These are phyloP conservation scores for Flaveria trinervia DNA, from an alignment of 129 eudicot genomes.

Conservation along the genomic window DNA sequence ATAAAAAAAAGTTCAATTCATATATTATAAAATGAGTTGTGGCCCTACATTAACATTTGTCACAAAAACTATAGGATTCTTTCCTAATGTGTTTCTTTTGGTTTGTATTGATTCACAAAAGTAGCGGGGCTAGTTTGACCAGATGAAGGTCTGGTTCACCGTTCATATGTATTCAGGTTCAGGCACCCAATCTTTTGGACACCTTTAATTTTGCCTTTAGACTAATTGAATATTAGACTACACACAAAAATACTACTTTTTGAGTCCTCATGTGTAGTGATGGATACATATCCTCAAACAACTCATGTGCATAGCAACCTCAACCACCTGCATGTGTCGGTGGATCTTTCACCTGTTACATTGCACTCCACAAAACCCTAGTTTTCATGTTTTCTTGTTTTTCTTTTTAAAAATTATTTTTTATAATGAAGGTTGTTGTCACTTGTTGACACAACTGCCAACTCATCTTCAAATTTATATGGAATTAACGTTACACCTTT, in stretches of 20 bases:
- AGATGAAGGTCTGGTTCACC: background rate
- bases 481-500: too few relatives aligned
- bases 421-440: too few relatives aligned
- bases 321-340: slow-evolving; percentile 1
- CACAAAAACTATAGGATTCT: background rate
- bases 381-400: background rate
- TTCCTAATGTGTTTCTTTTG: background rate
- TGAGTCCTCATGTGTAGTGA: background rate
- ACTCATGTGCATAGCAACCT: background rate
- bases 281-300: slow-evolving; percentile 7
- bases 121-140: slow-evolving; percentile 30
- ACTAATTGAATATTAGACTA: background rate
- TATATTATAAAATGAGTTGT: slow-evolving; percentile 13
- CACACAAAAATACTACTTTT: background rate
- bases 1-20: too few relatives aligned
- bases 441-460: too few relatives aligned
- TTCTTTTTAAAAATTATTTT: too few relatives aligned
- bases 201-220: slow-evolving; percentile 7
- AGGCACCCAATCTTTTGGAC: slow-evolving; percentile 25
- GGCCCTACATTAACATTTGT: slow-evolving; percentile 30
- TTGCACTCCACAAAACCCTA: background rate
- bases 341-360: background rate
- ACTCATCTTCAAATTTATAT: too few relatives aligned
- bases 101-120: slow-evolving; percentile 18
- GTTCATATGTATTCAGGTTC: slow-evolving; percentile 14